Conservation (phyloP, 2,329 filamentous ascomycete genomes). For the Gaeumannomyces tritici region DNA sequence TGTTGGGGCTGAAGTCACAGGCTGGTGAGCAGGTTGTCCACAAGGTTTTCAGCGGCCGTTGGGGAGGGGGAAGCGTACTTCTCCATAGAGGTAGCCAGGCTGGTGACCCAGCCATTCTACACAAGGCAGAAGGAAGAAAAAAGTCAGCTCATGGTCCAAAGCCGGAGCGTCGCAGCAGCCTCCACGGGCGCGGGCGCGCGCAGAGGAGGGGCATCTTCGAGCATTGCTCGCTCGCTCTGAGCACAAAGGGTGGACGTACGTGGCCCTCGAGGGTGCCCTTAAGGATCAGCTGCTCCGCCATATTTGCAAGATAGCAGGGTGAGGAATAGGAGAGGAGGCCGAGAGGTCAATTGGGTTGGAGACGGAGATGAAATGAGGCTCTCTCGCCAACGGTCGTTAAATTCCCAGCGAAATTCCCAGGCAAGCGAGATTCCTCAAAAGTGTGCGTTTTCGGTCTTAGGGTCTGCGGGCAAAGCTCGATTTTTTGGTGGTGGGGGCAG, state of each 20-base stretch:
- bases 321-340: slow-evolving; percentile 11
- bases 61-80: slow-evolving; percentile 54
- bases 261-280: slow-evolving; percentile 98
- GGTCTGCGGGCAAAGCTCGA: not conserved
- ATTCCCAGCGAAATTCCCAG: not conserved
- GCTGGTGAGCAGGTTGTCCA: slow-evolving; percentile 13
- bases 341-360: slow-evolving; percentile 3
- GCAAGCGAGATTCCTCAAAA: not conserved
- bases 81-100: slow-evolving; percentile 96
- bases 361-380: not conserved
- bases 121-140: slow-evolving; percentile 6
- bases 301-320: slow-evolving; percentile 34
- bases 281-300: slow-evolving; percentile 92
- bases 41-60: not conserved
- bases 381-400: not conserved
- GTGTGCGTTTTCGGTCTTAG: slow-evolving; percentile 2
- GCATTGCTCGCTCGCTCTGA: slow-evolving; percentile 8
- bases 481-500: not conserved
- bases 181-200: not conserved
- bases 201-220: not conserved
- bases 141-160: slow-evolving; percentile 15
- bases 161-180: slow-evolving; percentile 4
- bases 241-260: slow-evolving; percentile 41
- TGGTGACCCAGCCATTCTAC: slow-evolving; percentile 95
- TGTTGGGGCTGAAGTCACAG: slow-evolving; percentile 72